phyloP scores from a whole-genome alignment of 1,139 yeast genomes.

The Candida glucosophila region DNA sequence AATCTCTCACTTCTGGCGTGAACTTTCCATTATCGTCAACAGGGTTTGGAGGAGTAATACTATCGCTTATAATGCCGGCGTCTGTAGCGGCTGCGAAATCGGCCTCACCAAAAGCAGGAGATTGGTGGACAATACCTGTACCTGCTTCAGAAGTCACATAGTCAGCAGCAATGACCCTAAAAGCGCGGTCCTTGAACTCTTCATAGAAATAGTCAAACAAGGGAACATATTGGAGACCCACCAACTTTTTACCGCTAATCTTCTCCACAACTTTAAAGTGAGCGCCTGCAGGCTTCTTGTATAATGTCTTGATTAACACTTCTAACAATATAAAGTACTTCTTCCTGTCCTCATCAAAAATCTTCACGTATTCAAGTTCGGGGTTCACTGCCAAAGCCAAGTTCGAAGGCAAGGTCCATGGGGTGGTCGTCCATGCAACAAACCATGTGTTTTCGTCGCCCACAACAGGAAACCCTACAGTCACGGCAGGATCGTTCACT shows the following conservation, averaged over 20 bases:
- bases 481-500: conserved; percentile 93
- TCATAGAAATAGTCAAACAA: conserved; percentile 75
- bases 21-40: conserved; percentile 88
- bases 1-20: conserved; percentile 65
- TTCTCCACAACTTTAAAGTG: conserved; percentile 77
- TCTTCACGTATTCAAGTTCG: conserved; percentile 82
- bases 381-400: conserved; percentile 89
- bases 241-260: conserved; percentile 69
- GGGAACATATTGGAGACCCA: conserved; percentile 75
- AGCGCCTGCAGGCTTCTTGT: conserved; percentile 91
- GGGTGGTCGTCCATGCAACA: conserved; percentile 99
- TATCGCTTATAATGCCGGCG: conserved; percentile 67
- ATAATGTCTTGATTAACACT: conserved; percentile 67
- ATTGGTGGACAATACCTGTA: conserved; percentile 98
- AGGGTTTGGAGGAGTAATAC: conserved; percentile 78
- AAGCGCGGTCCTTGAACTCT: conserved; percentile 66
- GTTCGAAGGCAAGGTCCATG: conserved; percentile 98
- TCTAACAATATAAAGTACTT: conserved; percentile 78
- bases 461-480: conserved; percentile 76
- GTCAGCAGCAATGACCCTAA: conserved; percentile 70
- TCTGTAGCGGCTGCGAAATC: conserved; percentile 81
- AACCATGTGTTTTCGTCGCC: conserved; percentile 75
- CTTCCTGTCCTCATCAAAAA: conserved; percentile 80
- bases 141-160: conserved; percentile 93
- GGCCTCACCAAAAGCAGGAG: conserved; percentile 99